Conservation (phyloP, 441 rosid species). For the Capsella rubella region DNA sequence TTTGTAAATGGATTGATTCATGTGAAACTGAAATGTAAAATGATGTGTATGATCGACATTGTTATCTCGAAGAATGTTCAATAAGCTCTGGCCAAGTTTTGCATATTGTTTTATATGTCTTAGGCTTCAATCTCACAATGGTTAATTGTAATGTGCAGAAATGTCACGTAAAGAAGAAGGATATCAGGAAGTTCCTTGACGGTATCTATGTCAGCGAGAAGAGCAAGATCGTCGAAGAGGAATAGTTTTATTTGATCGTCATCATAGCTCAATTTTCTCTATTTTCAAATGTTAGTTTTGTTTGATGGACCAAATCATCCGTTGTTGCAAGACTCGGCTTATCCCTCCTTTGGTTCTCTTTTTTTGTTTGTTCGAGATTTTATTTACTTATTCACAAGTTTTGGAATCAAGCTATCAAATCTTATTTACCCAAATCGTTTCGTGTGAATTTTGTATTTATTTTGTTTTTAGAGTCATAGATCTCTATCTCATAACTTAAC, state of each 20-base stretch:
- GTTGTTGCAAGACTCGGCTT: slow-evolving; percentile 27
- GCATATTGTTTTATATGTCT: neutral
- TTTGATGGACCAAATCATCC: neutral
- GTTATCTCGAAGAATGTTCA: too few relatives aligned
- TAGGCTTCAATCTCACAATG: neutral
- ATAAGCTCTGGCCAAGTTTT: neutral
- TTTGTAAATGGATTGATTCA: too few relatives aligned
- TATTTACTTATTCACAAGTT: slow-evolving; percentile 12
- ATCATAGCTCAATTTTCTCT: neutral
- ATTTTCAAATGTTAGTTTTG: slow-evolving; percentile 22
- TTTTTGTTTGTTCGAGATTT: slow-evolving; percentile 25
- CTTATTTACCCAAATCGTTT: neutral
- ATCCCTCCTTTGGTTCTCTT: neutral
- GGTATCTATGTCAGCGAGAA: slow-evolving; percentile 80
- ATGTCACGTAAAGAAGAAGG: slow-evolving; percentile 92
- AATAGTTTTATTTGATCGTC: slow-evolving; percentile 17
- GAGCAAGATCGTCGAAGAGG: slow-evolving; percentile 58
- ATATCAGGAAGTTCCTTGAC: slow-evolving; percentile 82
- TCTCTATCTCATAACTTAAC: too few relatives aligned
- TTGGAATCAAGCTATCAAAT: neutral
- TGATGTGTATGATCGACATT: too few relatives aligned
- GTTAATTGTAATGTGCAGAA: slow-evolving; percentile 49
- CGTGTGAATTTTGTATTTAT: neutral
- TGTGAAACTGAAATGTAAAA: too few relatives aligned
- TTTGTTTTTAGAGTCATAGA: neutral